A percentile compares a stretch with the other conserved stretches of the same genome.
Evolutionary conservation across 1,284 basidiomycete species (phyloP).

Genomic region (Tetrapyrgos nigripes): DNA sequence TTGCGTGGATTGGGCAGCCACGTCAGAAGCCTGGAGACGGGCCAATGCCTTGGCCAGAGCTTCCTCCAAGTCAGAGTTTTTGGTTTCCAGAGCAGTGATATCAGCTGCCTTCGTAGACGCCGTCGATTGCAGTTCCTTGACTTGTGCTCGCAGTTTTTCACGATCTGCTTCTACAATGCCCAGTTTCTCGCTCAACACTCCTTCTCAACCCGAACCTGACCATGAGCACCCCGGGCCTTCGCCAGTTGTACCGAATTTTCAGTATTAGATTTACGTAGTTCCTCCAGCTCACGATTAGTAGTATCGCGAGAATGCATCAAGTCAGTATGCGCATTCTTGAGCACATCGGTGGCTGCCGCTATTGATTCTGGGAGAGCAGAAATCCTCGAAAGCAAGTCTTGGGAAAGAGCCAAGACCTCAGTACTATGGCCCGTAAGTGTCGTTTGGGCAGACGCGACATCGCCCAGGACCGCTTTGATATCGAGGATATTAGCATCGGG

Average conservation of each 20-base stretch:
- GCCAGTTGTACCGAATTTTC: conserved; percentile 74
- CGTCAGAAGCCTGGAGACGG: conserved; percentile 73
- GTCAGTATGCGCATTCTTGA: conserved; percentile 69
- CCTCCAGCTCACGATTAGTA: conserved; percentile 68
- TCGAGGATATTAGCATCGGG: conserved; percentile 35
- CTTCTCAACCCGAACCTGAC: conserved; percentile 82
- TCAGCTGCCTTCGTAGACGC: conserved; percentile 53
- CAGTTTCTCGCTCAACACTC: conserved; percentile 71
- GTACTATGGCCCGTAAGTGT: conserved; percentile 51
- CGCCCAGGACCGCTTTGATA: conserved; percentile 53
- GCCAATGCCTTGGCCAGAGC: conserved; percentile 72
- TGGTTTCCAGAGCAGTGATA: conserved; percentile 53
- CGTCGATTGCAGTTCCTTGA: conserved; percentile 60
- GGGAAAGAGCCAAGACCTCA: conserved; percentile 56
- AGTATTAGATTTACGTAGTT: conserved; percentile 66
- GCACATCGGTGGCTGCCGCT: conserved; percentile 54
- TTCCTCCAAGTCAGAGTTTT: conserved; percentile 69
- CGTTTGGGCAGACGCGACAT: conserved; percentile 49
- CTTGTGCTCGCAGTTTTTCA: conserved; percentile 57
- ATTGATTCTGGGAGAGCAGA: conserved; percentile 64
- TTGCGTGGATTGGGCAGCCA: conserved; percentile 61
- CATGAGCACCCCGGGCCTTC: conserved; percentile 77
- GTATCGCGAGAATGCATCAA: conserved; percentile 60
- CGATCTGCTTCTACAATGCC: conserved; percentile 66
- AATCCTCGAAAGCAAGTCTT: conserved; percentile 59